A percentile compares a stretch with the other conserved stretches of the same genome.
Conservation (phyloP, 495 filamentous ascomycete species). For the Penicillium parvum region DNA sequence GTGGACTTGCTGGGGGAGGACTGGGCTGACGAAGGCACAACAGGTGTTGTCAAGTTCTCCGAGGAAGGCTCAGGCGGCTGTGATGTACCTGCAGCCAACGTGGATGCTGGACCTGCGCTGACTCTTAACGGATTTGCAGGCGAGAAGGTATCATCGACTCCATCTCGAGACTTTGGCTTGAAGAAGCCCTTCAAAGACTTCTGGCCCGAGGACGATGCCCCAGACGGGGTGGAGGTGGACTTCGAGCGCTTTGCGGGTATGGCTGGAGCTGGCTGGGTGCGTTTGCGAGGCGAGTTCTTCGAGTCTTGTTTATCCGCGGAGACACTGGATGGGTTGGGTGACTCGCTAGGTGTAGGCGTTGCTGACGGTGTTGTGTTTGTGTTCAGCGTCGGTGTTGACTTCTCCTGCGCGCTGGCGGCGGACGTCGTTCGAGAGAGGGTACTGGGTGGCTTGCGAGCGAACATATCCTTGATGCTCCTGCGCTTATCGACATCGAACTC, state of each 20-base stretch:
- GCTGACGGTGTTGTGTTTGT: not conserved
- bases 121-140: not conserved
- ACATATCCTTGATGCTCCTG: slow-evolving; percentile 90
- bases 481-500: slow-evolving; percentile 72
- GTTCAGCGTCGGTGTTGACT: not conserved
- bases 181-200: slow-evolving; percentile 82
- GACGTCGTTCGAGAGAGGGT: not conserved
- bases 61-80: not conserved
- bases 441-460: slow-evolving; percentile 52
- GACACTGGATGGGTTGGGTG: not conserved
- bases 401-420: slow-evolving; percentile 3
- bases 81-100: not conserved
- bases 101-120: not conserved
- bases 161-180: slow-evolving; percentile 40
- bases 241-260: slow-evolving; percentile 45
- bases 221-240: slow-evolving; percentile 23
- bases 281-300: slow-evolving; percentile 27
- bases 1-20: slow-evolving; percentile 4
- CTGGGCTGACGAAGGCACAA: not conserved
- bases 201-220: slow-evolving; percentile 63
- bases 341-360: not conserved
- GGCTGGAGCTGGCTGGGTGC: slow-evolving; percentile 17
- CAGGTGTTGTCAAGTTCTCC: not conserved
- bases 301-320: not conserved
- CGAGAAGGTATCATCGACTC: not conserved